Evolutionary conservation across 257 asterid genomes (phyloP), one percentile per base, ranked within the genome.

Genomic region (Ligustrum vulgare): DNA sequence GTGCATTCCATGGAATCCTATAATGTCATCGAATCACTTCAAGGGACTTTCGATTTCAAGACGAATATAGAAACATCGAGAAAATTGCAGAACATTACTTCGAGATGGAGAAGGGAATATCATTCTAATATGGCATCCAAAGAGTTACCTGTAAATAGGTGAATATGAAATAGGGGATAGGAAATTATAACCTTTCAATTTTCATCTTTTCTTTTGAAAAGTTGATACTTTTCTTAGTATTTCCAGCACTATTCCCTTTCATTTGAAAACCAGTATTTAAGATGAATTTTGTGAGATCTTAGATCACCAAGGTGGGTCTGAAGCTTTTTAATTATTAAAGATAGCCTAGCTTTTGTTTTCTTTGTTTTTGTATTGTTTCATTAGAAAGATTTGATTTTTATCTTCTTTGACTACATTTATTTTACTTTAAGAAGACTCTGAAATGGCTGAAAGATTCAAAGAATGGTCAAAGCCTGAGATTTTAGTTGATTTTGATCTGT

Each of bases 201-300:
- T 47, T 45, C n/a, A n/a, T n/a, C n/a, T 11, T 63, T 73, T 5
- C 45, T 39, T 56, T 69, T 31, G 18, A 11, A 35, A 65, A 54
- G 49, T 37, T 60, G 33, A 62, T n/a, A n/a, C 67, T 49, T 79
- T 72, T 62, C 66, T 58, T 43, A 34, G 66, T 63, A 2, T 4
- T 37, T 62, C 49, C 74, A 36, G 72, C 73, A 39, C 11, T 22
- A 72, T 28, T 8, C 75, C 34, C 8, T 60, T 9, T 60, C 0
- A 23, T 25, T 3, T 10, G 67, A 51, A 51, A 51, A n/a, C 25
- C 62, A 18, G 62, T 10, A 51, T 51, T 51, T 51, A 10, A 16
- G 62, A 69, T 70, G 74, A 75, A 43, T 64, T 69, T 51, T 74
- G n/a, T 65, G 68, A 33, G 78, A 69, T 80, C 77, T 75, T 76